Conservation (phyloP, 306 rosid genomes). For the Castanospermum australe region DNA sequence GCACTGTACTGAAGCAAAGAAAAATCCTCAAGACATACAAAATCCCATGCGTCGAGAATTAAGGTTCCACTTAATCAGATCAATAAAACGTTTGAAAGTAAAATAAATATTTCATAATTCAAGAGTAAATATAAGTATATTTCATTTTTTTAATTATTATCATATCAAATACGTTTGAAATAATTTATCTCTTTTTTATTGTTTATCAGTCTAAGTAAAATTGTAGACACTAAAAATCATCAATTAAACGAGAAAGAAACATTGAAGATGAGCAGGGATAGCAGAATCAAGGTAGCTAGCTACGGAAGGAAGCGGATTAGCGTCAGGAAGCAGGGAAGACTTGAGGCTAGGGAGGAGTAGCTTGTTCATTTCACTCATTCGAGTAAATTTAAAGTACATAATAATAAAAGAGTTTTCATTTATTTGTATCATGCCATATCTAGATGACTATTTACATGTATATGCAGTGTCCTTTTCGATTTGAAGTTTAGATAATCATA, state of each 20-base stretch:
- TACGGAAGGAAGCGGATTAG: neutral
- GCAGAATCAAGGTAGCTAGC: constrained; percentile 4
- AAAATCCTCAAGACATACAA: too few relatives aligned
- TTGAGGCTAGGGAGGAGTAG: constrained; percentile 38
- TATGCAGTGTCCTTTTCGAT: neutral
- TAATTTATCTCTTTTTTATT: too few relatives aligned
- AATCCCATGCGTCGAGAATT: too few relatives aligned
- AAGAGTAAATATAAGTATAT: too few relatives aligned
- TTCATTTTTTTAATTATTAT: too few relatives aligned
- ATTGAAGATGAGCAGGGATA: neutral
- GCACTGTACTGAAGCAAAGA: too few relatives aligned
- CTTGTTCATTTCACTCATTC: too few relatives aligned
- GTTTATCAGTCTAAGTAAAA: too few relatives aligned
- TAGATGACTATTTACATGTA: neutral
- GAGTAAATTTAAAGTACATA: neutral
- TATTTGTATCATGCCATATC: neutral
- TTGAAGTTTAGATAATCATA: neutral
- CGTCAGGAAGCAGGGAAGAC: neutral
- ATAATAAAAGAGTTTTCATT: neutral
- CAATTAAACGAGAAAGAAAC: neutral
- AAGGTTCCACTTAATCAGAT: too few relatives aligned
- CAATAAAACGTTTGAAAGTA: too few relatives aligned
- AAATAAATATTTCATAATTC: too few relatives aligned
- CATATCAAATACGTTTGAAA: too few relatives aligned
- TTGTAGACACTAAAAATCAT: neutral